phyloP scores from a whole-genome alignment of 1,139 yeast genomes.

The Kurtzmaniella quercitrusa region DNA sequence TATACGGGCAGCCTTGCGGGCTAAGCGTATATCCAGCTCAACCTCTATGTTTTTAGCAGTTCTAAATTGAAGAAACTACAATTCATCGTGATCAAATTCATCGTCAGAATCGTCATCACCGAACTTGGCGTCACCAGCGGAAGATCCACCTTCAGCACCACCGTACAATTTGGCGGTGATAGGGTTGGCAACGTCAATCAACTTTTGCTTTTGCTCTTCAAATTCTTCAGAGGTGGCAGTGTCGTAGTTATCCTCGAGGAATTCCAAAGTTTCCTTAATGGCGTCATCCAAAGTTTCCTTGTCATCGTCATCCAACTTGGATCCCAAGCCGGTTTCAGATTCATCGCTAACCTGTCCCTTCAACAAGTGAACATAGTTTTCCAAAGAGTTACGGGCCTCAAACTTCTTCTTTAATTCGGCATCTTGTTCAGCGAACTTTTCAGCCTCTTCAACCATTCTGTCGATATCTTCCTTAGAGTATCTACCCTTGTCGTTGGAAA shows the following conservation, averaged over 20 bases:
- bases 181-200: constrained; percentile 83
- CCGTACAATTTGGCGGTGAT: constrained; percentile 86
- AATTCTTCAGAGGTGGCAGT: constrained; percentile 88
- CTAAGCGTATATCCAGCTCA: neutral
- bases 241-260: constrained; percentile 85
- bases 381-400: constrained; percentile 55
- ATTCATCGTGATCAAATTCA: constrained; percentile 59
- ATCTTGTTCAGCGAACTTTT: constrained; percentile 85
- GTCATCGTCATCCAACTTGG: constrained; percentile 84
- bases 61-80: constrained; percentile 20
- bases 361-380: constrained; percentile 44
- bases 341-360: constrained; percentile 60
- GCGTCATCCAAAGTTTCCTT: constrained; percentile 89
- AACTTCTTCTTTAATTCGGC: constrained; percentile 75
- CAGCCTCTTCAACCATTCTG: constrained; percentile 94
- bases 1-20: neutral
- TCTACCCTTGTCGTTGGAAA: constrained; percentile 97
- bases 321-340: constrained; percentile 60
- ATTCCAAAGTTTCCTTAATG: constrained; percentile 79
- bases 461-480: constrained; percentile 88
- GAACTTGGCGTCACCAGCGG: constrained; percentile 39
- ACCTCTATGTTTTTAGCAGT: neutral
- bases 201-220: constrained; percentile 87
- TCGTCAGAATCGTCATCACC: constrained; percentile 61
- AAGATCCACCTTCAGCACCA: constrained; percentile 48